These are phyloP conservation scores for Coprinopsis strossmayeri DNA, from an alignment of 768 basidiomycete species.

Conservation along the genomic window DNA sequence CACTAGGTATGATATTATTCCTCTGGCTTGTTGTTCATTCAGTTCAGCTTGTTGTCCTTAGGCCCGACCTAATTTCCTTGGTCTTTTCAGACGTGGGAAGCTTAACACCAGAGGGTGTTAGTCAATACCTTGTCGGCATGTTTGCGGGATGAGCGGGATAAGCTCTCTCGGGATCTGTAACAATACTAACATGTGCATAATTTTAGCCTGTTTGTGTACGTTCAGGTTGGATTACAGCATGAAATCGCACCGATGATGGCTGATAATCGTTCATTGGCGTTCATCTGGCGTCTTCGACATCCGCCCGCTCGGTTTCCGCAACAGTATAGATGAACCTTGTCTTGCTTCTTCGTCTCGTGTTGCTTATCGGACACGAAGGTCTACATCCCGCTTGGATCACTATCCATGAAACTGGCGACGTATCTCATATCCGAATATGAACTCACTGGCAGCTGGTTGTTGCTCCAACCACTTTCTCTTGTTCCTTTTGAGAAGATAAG, in stretches of 20 bases:
- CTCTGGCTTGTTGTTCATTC: conserved; percentile 7
- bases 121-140: conserved; percentile 93
- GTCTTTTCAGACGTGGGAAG: conserved; percentile 95
- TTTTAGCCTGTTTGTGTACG: conserved; percentile 6
- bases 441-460: neutral
- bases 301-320: conserved; percentile 6
- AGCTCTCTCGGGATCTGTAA: neutral
- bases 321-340: conserved; percentile 7
- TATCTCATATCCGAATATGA: conserved; percentile 1
- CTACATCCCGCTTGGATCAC: no score
- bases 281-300: neutral
- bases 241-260: conserved; percentile 6
- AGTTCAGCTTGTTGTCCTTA: conserved; percentile 23
- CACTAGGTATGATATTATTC: conserved; percentile 55
- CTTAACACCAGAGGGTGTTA: conserved; percentile 87
- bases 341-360: neutral
- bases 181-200: conserved; percentile 4
- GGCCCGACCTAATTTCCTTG: conserved; percentile 88
- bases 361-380: neutral
- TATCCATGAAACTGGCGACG: conserved; percentile 1
- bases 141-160: conserved; percentile 55
- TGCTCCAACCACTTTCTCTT: neutral
- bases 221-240: conserved; percentile 2
- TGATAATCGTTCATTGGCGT: conserved; percentile 7
- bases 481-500: neutral